phyloP scores from a whole-genome alignment of 352 stramenopile species.

The Saprolegnia parasitica region DNA sequence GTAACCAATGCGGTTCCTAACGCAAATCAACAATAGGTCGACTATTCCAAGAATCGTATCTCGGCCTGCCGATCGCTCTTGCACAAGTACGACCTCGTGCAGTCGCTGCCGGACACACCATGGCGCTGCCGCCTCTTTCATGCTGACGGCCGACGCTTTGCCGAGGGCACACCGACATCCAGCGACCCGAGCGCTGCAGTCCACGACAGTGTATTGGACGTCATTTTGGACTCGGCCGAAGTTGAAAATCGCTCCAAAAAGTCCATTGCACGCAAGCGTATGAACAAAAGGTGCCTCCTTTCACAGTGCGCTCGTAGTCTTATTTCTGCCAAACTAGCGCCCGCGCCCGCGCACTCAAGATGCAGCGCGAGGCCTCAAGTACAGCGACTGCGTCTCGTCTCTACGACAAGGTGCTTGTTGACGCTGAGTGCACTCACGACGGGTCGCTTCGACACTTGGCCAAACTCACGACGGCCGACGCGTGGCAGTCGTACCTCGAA shows the following conservation, averaged over 20 bases:
- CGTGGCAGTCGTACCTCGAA: slow-evolving; percentile 73
- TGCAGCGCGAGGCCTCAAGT: slow-evolving; percentile 27
- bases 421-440: slow-evolving; percentile 95
- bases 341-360: slow-evolving; percentile 46
- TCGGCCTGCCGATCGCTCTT: slow-evolving; percentile 84
- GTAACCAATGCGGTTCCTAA: slow-evolving; percentile 6
- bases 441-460: slow-evolving; percentile 88
- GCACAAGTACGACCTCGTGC: slow-evolving; percentile 89
- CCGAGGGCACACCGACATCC: slow-evolving; percentile 42
- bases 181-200: slow-evolving; percentile 27
- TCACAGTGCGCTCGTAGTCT: background rate
- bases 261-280: slow-evolving; percentile 72
- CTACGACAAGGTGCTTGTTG: slow-evolving; percentile 94
- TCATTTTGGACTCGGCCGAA: slow-evolving; percentile 64
- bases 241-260: slow-evolving; percentile 43
- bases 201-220: slow-evolving; percentile 34
- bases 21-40: slow-evolving; percentile 50
- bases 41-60: slow-evolving; percentile 82
- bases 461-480: slow-evolving; percentile 54
- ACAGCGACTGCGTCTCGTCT: slow-evolving; percentile 29
- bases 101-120: slow-evolving; percentile 22
- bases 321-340: slow-evolving; percentile 34
- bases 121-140: slow-evolving; percentile 76
- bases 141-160: slow-evolving; percentile 72
- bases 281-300: slow-evolving; percentile 77